Conservation (phyloP, 768 basidiomycete species). For the Collybia nuda region DNA sequence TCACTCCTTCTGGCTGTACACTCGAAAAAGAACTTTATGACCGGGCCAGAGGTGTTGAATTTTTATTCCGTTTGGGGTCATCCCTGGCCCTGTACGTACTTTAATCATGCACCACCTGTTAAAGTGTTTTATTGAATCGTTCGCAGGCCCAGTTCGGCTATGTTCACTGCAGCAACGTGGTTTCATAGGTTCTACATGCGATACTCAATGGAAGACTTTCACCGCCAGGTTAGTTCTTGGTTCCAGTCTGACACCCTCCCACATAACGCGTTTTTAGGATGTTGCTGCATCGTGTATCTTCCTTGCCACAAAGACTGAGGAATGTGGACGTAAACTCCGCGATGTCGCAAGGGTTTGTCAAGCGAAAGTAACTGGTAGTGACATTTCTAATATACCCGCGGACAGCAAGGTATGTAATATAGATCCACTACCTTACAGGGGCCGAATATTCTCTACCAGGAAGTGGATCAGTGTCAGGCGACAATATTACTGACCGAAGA, state of each 20-base stretch:
- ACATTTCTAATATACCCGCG: slow-evolving; percentile 53
- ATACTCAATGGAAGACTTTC: slow-evolving; percentile 78
- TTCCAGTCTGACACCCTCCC: slow-evolving; percentile 2
- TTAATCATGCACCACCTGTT: slow-evolving; percentile 8
- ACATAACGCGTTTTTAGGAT: slow-evolving; percentile 45
- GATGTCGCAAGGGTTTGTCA: slow-evolving; percentile 78
- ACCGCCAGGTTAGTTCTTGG: slow-evolving; percentile 58
- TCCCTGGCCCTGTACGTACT: slow-evolving; percentile 71
- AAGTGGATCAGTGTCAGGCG: slow-evolving; percentile 70
- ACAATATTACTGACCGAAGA: slow-evolving; percentile 77
- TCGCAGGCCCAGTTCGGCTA: slow-evolving; percentile 71
- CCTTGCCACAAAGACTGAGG: slow-evolving; percentile 89
- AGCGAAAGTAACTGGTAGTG: slow-evolving; percentile 60
- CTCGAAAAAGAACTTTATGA: slow-evolving; percentile 75
- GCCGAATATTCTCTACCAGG: slow-evolving; percentile 39
- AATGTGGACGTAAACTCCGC: slow-evolving; percentile 83
- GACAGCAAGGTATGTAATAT: slow-evolving; percentile 60
- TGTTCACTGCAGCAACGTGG: slow-evolving; percentile 88
- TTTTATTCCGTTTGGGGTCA: slow-evolving; percentile 79
- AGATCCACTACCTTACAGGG: neutral
- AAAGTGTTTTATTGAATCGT: slow-evolving; percentile 7
- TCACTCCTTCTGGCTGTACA: slow-evolving; percentile 59
- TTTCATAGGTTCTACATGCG: slow-evolving; percentile 93
- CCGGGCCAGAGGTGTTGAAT: slow-evolving; percentile 80
- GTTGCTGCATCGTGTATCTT: slow-evolving; percentile 87